These are phyloP conservation scores for Plantago coronopus DNA, from an alignment of 305 asterid genomes.

Conservation along the genomic window DNA sequence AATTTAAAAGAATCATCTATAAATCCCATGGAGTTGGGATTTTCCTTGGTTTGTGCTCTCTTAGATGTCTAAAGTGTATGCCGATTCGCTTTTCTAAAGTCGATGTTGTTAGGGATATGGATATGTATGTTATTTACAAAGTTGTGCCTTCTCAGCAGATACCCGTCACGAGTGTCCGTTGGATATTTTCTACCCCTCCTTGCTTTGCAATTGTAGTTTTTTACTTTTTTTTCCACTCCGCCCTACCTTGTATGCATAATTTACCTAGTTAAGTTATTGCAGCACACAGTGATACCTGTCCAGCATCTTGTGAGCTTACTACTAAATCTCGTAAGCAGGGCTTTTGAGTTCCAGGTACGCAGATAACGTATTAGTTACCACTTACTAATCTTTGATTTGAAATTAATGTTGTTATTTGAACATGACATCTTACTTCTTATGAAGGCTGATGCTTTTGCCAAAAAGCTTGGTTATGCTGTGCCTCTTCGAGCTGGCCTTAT, in stretches of 20 bases:
- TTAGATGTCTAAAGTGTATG: no score
- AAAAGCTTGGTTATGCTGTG: conserved; percentile 77
- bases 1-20: no score
- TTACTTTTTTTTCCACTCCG: no score
- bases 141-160: no score
- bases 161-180: no score
- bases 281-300: conserved; percentile 95
- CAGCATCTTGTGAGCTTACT: conserved; percentile 87
- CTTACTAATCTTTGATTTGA: conserved; percentile 1
- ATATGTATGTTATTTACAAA: no score
- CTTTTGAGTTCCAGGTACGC: conserved; percentile 94
- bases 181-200: no score
- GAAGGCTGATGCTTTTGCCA: conserved; percentile 95
- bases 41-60: no score
- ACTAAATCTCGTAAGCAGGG: conserved; percentile 90
- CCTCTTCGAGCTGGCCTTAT: conserved; percentile 94
- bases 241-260: not conserved
- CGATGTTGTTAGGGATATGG: no score
- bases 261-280: conserved; percentile 33
- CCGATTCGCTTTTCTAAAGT: no score
- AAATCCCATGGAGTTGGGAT: no score
- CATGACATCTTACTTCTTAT: conserved; percentile 18
- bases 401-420: conserved; percentile 6
- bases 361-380: conserved; percentile 10
- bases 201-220: no score